Evolutionary conservation across 192 early-diverging fungal genomes (phyloP), one percentile per base, ranked within the genome.

Genomic region (Linnemannia exigua): DNA sequence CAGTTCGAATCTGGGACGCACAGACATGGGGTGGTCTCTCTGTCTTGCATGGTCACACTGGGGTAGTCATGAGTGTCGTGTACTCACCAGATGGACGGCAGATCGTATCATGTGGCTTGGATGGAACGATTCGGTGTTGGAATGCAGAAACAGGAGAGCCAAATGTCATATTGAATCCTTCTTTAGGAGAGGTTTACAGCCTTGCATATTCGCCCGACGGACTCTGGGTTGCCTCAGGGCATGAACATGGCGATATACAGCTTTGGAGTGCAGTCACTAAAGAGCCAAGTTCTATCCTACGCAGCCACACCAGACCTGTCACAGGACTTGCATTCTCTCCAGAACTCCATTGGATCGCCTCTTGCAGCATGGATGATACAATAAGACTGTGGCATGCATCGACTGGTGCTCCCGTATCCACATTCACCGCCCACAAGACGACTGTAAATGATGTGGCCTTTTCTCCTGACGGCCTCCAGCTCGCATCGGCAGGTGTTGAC

Each of bases 401-500:
- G 38, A 70, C 69, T 38, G 38, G 69, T 46, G 38, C 69, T 37
- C 37, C 38, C 41, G 69, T 11, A 2, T 46, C 15, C 38, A n/a
- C 17, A 2, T 70, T 70, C 6, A 70, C 19, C 22, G 69, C 6
- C 38, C 69, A 70, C 38, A 44, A 12, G 2, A 20, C 17, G 3
- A 7, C 1, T 2, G 69, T 70, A 11, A 36, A 25, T 16, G 9
- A 8, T 20, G 38, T 70, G 4, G 69, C 38, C 12, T 70, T 22
- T 70, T 70, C 69, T 44, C 69, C 69, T 17, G 41, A 36, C 22
- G 38, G 33, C 17, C 41, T 36, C 2, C 69, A 70, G 69, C 35
- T 70, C 69, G 69, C 69, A 16, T 70, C 69, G 36, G 69, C 37
- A 33, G 38, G 37, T 41, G 1, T 11, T 41, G 69, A 70, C 69